A percentile compares a stretch with the other conserved stretches of the same genome.
Conservation (phyloP, 73 alveolate species). For the Blepharisma stoltei region DNA sequence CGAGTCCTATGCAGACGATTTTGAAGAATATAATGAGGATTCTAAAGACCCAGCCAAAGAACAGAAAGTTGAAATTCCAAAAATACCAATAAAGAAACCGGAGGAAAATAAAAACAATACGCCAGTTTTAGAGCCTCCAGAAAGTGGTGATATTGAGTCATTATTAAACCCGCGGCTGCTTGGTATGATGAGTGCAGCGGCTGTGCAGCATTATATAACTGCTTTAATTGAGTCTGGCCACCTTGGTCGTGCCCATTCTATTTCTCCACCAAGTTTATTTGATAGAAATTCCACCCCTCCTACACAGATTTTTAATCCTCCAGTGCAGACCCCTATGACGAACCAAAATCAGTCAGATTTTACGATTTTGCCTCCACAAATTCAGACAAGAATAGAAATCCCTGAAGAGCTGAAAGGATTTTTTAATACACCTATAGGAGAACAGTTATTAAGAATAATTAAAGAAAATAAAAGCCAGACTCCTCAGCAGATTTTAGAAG, state of each 20-base stretch:
- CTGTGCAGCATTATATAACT: slow-evolving; percentile 10
- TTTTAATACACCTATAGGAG: neutral
- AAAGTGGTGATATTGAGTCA: neutral
- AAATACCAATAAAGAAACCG: too few relatives aligned
- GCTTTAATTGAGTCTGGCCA: slow-evolving; percentile 25
- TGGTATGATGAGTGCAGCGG: slow-evolving; percentile 14
- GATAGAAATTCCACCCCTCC: neutral
- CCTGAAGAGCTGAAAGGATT: slow-evolving; percentile 25
- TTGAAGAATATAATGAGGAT: too few relatives aligned
- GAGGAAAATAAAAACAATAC: too few relatives aligned
- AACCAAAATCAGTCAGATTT: neutral
- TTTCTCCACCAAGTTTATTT: neutral
- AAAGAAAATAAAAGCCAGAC: neutral
- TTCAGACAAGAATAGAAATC: neutral
- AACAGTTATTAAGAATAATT: neutral
- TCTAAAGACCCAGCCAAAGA: too few relatives aligned
- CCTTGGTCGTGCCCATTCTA: neutral
- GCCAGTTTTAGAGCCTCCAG: too few relatives aligned
- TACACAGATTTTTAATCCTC: neutral
- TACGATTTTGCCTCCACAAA: neutral
- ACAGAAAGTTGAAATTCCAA: too few relatives aligned
- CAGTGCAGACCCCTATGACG: neutral
- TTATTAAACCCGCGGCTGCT: slow-evolving; percentile 8
- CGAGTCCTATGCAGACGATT: too few relatives aligned
- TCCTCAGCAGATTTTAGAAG: slow-evolving; percentile 5